Evolutionary conservation across 2,329 filamentous ascomycete genomes (phyloP).

Genomic region (Neocucurbitaria cava): DNA sequence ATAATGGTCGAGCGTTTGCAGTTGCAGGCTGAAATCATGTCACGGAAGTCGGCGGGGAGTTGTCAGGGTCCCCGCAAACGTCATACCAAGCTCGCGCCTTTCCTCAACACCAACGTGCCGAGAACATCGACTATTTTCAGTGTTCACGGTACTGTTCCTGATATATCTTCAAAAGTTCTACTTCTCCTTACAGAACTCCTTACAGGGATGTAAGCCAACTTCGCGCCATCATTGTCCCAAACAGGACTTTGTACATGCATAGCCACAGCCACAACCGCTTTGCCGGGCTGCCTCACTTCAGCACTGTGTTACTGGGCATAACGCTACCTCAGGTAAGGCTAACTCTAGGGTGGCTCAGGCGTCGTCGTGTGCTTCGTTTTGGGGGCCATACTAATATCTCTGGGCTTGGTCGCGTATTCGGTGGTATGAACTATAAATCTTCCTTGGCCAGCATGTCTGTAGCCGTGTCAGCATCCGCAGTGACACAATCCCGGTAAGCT

Average conservation of each 20-base stretch:
- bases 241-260: constrained; percentile 19
- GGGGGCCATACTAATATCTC: constrained; percentile 6
- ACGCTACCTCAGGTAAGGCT: constrained; percentile 16
- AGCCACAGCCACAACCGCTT: constrained; percentile 37
- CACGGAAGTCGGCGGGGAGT: constrained; percentile 23
- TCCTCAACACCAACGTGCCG: not conserved
- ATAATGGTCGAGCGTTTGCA: constrained; percentile 25
- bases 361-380: constrained; percentile 8
- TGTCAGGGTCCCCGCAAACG: constrained; percentile 21
- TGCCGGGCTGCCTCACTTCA: constrained; percentile 18
- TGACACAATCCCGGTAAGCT: not conserved
- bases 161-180: not conserved
- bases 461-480: not conserved
- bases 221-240: constrained; percentile 1
- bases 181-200: too few species aligned
- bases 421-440: constrained; percentile 31
- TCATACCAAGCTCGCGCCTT: constrained; percentile 16
- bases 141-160: not conserved
- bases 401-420: constrained; percentile 8
- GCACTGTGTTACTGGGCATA: constrained; percentile 7
- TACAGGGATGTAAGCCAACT: not conserved
- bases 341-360: constrained; percentile 17
- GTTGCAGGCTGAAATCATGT: constrained; percentile 21
- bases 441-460: constrained; percentile 50
- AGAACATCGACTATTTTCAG: not conserved